These are phyloP conservation scores for Fusarium torreyae DNA, from an alignment of 2,329 filamentous ascomycete genomes.

Conservation along the genomic window DNA sequence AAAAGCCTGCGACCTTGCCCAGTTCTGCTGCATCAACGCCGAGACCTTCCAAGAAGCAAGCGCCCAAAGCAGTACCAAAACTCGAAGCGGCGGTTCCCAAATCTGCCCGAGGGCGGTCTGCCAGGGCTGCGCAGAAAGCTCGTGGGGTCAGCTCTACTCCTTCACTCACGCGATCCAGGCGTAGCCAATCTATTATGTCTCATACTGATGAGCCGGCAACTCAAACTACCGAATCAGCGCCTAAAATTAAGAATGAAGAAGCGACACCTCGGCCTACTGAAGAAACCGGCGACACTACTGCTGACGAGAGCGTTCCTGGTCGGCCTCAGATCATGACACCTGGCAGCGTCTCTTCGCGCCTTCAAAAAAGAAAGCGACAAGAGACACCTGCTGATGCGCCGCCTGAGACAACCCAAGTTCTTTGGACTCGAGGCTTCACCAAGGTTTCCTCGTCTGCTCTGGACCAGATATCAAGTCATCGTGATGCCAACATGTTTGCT, in stretches of 20 bases:
- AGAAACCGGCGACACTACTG: constrained; percentile 69
- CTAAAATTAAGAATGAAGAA: constrained; percentile 72
- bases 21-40: constrained; percentile 51
- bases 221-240: constrained; percentile 57
- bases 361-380: constrained; percentile 71
- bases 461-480: constrained; percentile 83
- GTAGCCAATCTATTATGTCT: constrained; percentile 64
- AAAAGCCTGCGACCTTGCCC: constrained; percentile 56
- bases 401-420: constrained; percentile 75
- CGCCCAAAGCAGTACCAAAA: constrained; percentile 50
- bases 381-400: constrained; percentile 64
- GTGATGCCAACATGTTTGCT: constrained; percentile 84
- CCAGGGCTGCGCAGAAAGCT: constrained; percentile 56
- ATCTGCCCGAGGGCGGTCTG: constrained; percentile 53
- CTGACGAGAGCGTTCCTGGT: constrained; percentile 66
- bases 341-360: constrained; percentile 56
- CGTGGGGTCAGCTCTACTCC: constrained; percentile 56
- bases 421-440: constrained; percentile 82
- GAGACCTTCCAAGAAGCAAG: constrained; percentile 54
- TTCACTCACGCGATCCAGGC: constrained; percentile 54
- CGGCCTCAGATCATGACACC: constrained; percentile 57
- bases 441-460: constrained; percentile 80
- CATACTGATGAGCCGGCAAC: constrained; percentile 64
- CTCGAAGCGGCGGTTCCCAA: constrained; percentile 45
- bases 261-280: constrained; percentile 69